Percentiles rank a stretch among this genome's conserved stretches.
Conservation (phyloP, 1,284 basidiomycete species). For the Pseudomicrostroma phylloplanum region DNA sequence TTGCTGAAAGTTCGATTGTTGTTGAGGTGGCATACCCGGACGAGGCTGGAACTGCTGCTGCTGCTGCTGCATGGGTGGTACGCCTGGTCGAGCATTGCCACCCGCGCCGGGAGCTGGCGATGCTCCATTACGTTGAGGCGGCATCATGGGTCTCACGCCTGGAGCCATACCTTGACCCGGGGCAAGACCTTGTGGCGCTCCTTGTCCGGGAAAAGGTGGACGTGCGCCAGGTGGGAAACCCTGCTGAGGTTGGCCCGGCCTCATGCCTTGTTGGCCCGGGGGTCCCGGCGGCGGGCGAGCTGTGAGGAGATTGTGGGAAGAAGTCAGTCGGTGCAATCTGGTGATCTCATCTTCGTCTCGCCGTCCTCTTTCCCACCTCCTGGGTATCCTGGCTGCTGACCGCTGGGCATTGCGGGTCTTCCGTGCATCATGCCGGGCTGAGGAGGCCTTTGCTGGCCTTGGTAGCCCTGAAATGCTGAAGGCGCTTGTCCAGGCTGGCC, state of each 20-base stretch:
- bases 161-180: not conserved
- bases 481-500: not conserved
- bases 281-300: constrained; percentile 5
- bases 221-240: not conserved
- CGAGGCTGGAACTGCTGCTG: constrained; percentile 5
- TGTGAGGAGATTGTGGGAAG: not conserved
- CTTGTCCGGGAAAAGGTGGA: not conserved
- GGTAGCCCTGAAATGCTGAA: not conserved
- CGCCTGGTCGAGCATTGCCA: constrained; percentile 1
- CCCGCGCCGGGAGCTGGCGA: not conserved
- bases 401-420: not conserved
- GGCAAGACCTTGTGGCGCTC: not conserved
- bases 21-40: constrained; percentile 15
- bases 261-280: constrained; percentile 7
- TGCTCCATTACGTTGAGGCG: not conserved
- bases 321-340: not conserved
- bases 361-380: not conserved
- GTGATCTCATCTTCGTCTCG: not conserved
- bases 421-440: not conserved
- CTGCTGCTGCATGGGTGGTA: constrained; percentile 11
- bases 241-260: constrained; percentile 1
- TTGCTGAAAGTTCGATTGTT: constrained; percentile 14
- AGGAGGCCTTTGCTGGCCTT: not conserved
- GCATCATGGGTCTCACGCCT: not conserved
- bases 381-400: not conserved